These are phyloP conservation scores for Salix udensis DNA, from an alignment of 345 rosid species.

Conservation along the genomic window DNA sequence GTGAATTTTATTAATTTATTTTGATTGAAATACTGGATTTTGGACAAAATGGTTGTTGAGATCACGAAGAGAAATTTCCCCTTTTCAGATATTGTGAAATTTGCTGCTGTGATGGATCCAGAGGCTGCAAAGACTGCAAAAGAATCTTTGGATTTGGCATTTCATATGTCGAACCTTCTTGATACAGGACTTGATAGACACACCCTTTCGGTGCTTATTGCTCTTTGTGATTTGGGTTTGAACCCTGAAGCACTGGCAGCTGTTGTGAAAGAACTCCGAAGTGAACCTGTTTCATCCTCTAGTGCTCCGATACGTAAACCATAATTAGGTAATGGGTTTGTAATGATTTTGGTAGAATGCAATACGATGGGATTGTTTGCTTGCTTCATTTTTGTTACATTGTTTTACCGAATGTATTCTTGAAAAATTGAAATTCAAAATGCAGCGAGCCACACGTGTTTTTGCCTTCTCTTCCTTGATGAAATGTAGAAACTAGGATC, in stretches of 20 bases:
- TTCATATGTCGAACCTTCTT: constrained; percentile 9
- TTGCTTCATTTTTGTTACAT: background rate
- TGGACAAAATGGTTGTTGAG: background rate
- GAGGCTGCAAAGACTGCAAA: constrained; percentile 8
- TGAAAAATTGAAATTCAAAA: background rate
- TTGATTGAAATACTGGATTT: background rate
- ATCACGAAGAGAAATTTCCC: background rate
- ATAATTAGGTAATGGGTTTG: background rate
- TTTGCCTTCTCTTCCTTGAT: background rate
- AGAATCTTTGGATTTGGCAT: constrained; percentile 13
- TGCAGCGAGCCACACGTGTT: background rate
- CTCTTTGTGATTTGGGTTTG: constrained; percentile 12
- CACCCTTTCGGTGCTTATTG: constrained; percentile 12
- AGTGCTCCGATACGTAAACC: background rate
- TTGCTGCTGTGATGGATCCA: background rate
- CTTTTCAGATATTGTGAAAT: background rate
- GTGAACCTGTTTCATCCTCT: background rate
- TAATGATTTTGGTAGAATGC: background rate
- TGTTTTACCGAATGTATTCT: background rate
- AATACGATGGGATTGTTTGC: background rate
- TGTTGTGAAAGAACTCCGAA: constrained; percentile 5
- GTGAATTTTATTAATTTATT: background rate
- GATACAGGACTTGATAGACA: constrained; percentile 12
- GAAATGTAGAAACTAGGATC: background rate
- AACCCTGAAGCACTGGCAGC: constrained; percentile 18